Base-by-base conservation (phyloP, 768 basidiomycete species). In the Kwoniella newhampshirensis region DNA sequence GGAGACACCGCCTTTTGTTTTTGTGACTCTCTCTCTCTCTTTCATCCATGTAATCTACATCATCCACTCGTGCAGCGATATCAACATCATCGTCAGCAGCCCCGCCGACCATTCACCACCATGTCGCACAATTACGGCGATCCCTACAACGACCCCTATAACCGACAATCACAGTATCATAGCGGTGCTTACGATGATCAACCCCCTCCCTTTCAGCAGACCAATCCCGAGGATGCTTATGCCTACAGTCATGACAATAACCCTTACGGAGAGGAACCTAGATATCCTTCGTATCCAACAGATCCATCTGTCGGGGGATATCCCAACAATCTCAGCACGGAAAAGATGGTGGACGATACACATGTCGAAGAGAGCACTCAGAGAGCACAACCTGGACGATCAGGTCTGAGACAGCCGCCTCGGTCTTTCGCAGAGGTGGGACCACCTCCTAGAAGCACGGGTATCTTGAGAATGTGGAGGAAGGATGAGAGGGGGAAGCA, bases 401-500 rank as follows among this genome's bases (percentile, higher is more conserved):
- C 51, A 42, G 68, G 67, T 1, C 28, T 68, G 26, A 25, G 57
- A 18, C 62, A 59, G 2, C 59, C 64, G 39, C 63, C 72, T 2
- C 60, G 60, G 32, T 63, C 63, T 12, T 62, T 62, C 46, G 66
- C 70, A 11, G 62, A 62, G 37, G 52, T 61, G 32, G 70, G 70
- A 0, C 67, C 67, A 12, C 70, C 70, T 0, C 70, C 70, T 28
- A 40, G 70, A 37, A 70, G 68, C 58, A 76, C 75, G 7, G 75
- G 75, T n/a, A 72, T 75, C 37, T 51, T 76, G 49, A 36, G 75
- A 20, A 71, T 72, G 66, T 76, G 75, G 75, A 67, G 75, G 40
- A 76, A 76, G 57, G 75, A 70, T 52, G 72, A 76, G 48, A 42
- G 75, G 23, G 75, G 73, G n/a, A 68, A 66, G 46, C 71, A 74